Evolutionary conservation across 345 rosid genomes (phyloP).

Genomic region (Eucalyptus virginea): DNA sequence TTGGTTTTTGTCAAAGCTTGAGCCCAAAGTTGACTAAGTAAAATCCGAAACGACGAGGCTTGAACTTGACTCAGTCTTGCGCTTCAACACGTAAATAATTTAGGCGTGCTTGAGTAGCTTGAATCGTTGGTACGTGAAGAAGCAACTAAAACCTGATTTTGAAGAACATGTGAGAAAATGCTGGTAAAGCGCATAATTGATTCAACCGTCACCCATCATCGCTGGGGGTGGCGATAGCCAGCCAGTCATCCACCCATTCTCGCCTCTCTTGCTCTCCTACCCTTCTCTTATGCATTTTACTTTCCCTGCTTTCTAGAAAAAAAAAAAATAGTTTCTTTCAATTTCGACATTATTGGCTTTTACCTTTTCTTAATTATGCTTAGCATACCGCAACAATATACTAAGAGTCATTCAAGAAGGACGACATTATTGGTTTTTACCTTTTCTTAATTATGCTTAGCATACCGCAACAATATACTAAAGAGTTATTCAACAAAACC

Average conservation of each 20-base stretch:
- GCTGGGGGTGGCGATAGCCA: background rate
- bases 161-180: background rate
- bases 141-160: background rate
- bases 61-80: background rate
- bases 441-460: no score
- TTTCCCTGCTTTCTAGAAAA: background rate
- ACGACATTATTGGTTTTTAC: no score
- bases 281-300: background rate
- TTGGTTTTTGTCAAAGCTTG: background rate
- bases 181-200: background rate
- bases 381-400: background rate
- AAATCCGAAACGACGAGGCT: fast-evolving
- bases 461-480: no score
- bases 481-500: no score
- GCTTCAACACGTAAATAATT: background rate
- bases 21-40: background rate
- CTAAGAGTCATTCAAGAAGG: background rate
- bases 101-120: background rate
- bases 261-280: background rate
- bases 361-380: background rate
- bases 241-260: background rate
- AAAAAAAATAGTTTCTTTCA: background rate
- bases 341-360: background rate
- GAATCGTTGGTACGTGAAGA: background rate
- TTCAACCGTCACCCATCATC: background rate